Conservation (phyloP, 352 stramenopile species). For the Globisporangium iwayamae region DNA sequence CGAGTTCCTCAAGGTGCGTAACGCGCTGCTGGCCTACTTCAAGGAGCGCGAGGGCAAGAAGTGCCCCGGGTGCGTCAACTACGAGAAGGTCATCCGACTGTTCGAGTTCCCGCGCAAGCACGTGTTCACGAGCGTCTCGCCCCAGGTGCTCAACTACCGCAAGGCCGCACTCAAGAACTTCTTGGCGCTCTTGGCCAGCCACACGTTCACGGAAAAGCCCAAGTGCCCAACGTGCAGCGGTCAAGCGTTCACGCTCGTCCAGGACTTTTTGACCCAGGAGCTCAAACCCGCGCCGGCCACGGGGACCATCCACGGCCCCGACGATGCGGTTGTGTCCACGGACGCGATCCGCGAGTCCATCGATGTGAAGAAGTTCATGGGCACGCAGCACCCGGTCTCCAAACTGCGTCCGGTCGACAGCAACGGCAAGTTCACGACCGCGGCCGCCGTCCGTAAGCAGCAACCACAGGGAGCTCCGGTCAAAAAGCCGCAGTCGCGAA, state of each 20-base stretch:
- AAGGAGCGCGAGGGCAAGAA: conserved; percentile 47
- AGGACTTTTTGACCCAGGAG: conserved; percentile 69
- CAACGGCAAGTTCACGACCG: conserved; percentile 52
- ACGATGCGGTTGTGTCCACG: conserved; percentile 16
- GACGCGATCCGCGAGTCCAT: conserved; percentile 62
- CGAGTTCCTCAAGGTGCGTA: conserved; percentile 73
- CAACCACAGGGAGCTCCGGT: conserved; percentile 6
- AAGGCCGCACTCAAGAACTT: conserved; percentile 75
- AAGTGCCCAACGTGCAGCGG: conserved; percentile 81
- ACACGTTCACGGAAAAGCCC: conserved; percentile 76
- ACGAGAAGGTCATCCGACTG: conserved; percentile 72
- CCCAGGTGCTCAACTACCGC: conserved; percentile 76
- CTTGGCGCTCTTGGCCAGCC: conserved; percentile 63
- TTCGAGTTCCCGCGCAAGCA: conserved; percentile 87
- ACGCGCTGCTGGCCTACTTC: conserved; percentile 67
- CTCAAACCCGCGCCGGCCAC: conserved; percentile 12
- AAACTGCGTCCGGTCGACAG: conserved; percentile 55
- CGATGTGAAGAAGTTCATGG: conserved; percentile 75
- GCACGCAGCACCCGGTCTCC: conserved; percentile 39
- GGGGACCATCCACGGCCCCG: conserved; percentile 4
- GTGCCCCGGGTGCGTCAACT: conserved; percentile 79
- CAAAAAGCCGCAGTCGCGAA: background rate
- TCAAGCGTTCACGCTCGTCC: conserved; percentile 67
- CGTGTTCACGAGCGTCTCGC: conserved; percentile 74
- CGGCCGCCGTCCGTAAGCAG: conserved; percentile 12